These are phyloP conservation scores for Mollisia scopiformis DNA, from an alignment of 2,329 filamentous ascomycete genomes.

Conservation along the genomic window DNA sequence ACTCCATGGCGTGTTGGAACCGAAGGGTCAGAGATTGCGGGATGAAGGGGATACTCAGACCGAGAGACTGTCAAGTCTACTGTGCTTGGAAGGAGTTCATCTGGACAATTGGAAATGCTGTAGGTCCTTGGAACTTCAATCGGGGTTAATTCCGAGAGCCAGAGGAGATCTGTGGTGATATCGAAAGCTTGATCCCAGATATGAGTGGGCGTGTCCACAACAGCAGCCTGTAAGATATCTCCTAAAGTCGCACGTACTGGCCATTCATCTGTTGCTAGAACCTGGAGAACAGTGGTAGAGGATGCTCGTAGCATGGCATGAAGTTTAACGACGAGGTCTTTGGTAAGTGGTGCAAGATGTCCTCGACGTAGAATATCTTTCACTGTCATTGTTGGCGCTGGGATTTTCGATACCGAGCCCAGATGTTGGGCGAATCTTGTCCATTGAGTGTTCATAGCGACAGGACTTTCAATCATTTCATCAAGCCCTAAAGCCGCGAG, in stretches of 20 bases:
- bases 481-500: conserved; percentile 54
- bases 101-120: conserved; percentile 53
- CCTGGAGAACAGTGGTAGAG: conserved; percentile 51
- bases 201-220: conserved; percentile 49
- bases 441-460: conserved; percentile 47
- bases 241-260: conserved; percentile 53
- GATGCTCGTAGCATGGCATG: conserved; percentile 52
- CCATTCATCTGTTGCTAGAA: conserved; percentile 54
- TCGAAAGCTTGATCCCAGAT: conserved; percentile 56
- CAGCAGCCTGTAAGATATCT: conserved; percentile 51
- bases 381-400: conserved; percentile 43
- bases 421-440: conserved; percentile 51
- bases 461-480: conserved; percentile 45
- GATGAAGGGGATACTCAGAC: conserved; percentile 52
- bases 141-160: conserved; percentile 50
- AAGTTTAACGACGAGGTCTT: conserved; percentile 52
- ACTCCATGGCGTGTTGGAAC: conserved; percentile 45
- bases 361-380: conserved; percentile 53
- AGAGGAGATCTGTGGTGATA: conserved; percentile 41
- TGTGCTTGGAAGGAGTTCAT: conserved; percentile 53
- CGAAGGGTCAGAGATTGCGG: conserved; percentile 21
- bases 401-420: conserved; percentile 39
- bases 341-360: conserved; percentile 54
- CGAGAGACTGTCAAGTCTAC: conserved; percentile 56
- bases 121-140: conserved; percentile 56